phyloP scores from a whole-genome alignment of 257 asterid species.

The Euphrasia confusa region DNA sequence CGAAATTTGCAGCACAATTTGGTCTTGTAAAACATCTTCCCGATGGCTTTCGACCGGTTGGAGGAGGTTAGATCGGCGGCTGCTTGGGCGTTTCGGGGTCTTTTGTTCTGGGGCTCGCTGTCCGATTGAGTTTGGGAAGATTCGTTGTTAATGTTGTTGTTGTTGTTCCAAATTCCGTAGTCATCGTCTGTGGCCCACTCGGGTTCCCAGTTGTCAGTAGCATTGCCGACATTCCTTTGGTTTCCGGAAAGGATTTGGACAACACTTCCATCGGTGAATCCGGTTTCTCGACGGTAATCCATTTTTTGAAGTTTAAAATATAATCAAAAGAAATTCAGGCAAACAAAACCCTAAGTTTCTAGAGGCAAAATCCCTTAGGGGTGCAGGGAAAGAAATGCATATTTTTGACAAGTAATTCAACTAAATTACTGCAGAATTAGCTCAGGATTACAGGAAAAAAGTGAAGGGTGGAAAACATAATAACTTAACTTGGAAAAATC shows the following conservation, averaged over 20 bases:
- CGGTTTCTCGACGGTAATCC: slow-evolving; percentile 45
- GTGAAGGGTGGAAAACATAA: no score
- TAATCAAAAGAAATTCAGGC: no score
- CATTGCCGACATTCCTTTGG: slow-evolving; percentile 3
- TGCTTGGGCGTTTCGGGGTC: slow-evolving; percentile 38
- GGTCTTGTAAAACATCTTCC: slow-evolving; percentile 74
- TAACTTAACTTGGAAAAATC: no score
- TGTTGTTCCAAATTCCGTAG: slow-evolving; percentile 41
- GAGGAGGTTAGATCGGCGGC: slow-evolving; percentile 34
- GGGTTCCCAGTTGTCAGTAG: slow-evolving; percentile 47
- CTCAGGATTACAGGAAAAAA: no score
- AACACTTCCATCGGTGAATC: slow-evolving; percentile 40
- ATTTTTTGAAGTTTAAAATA: slow-evolving; percentile 11
- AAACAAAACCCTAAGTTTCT: not conserved
- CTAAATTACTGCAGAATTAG: no score
- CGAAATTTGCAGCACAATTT: slow-evolving; percentile 75
- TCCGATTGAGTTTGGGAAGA: slow-evolving; percentile 38
- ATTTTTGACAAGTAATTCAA: no score
- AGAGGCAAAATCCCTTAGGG: no score
- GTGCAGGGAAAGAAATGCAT: no score
- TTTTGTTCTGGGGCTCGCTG: slow-evolving; percentile 48
- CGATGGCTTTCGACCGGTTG: slow-evolving; percentile 52
- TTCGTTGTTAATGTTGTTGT: slow-evolving; percentile 13
- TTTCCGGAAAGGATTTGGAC: slow-evolving; percentile 51
- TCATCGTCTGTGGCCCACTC: slow-evolving; percentile 72